Evolutionary conservation across 768 basidiomycete species (phyloP), one percentile per base, ranked within the genome.

Genomic region (Macrolepiota dolichaula): DNA sequence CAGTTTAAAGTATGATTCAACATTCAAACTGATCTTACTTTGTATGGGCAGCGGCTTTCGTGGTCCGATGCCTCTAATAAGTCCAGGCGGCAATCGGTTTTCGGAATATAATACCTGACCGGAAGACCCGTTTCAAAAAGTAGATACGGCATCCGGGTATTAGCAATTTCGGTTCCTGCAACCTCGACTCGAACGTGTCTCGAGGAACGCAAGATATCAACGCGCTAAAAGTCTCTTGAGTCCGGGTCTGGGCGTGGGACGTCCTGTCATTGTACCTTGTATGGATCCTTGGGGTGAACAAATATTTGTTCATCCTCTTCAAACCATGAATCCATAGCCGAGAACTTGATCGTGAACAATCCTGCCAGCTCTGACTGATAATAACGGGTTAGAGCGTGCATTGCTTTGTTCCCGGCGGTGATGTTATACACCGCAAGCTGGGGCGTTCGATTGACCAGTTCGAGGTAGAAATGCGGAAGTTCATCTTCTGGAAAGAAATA

Each of bases 221-320:
- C 71, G 13, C 87, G 82, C 87, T 88, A 59, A n/a, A n/a, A n/a
- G 36, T n/a, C 13, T 22, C 5, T 19, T 11, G 37, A 52, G 29
- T 53, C n/a, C 36, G 15, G 15, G 27, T 25, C 25, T 15, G 15
- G 44, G 47, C 15, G 61, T 68, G 46, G 29, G 10, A 54, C 36
- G 5, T n/a, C 12, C 2, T 29, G n/a, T 5, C 17, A 13, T 32
- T 40, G n/a, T 2, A 86, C 87, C 77, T 89, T 88, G 72, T 86
- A 89, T 1, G 86, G 86, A 68, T 89, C 86, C 65, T 84, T 87
- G 7, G 85, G 83, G 62, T 89, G 87, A 1, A 78, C 73, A 59
- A 77, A 83, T 35, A 88, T 78, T 58, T 82, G 70, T 51, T 89
- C 85, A 52, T 87, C 86, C 67, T 88, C 86, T 72, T 88, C 86